Evolutionary conservation across 192 early-diverging fungal species (phyloP), one percentile per base, ranked within the genome.

Genomic region (Fimicolochytrium jonesii): DNA sequence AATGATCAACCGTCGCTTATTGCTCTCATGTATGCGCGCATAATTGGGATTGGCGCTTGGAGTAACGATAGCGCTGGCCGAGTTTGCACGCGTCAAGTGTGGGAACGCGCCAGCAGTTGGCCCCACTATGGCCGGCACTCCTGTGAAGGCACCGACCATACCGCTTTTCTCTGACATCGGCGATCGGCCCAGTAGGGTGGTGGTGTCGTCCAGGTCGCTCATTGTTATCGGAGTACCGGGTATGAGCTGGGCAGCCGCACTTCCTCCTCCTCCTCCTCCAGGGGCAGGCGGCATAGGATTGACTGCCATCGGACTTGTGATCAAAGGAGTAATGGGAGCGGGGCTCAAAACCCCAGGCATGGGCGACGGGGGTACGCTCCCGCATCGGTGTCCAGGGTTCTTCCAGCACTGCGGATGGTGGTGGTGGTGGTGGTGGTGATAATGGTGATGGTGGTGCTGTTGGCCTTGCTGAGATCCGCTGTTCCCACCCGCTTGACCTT

Each of bases 21-120:
- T 67, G 35, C 39, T 55, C 51, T 64, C 45, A 4, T 64, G 42
- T 6, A 59, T 41, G 25, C 53, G 25, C n/a, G n/a, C n/a, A n/a
- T n/a, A n/a, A 34, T 39, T 9, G 17, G 37, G 9, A 17, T 39
- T 39, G 37, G 17, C 37, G 37, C 10, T 39, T 17, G 37, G 37
- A 17, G 37, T 9, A 39, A 39, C 37, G 37, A 17, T 39, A n/a
- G n/a, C n/a, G n/a, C n/a, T 17, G 37, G 37, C 37, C 10, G 9
- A 39, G 37, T 9, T 39, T 39, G 37, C 37, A 17, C 37, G 17
- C 10, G 10, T 11, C 9, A 9, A 9, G 37, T 39, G 17, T 17
- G 37, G 10, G 37, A 39, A 39, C 5, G 23, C 48, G 48, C 26
- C 26, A 29, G 48, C 9, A 2, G 48, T 25, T 13, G 48, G 26